These are phyloP conservation scores for Porphyrellus sp. DNA, from an alignment of 1,284 basidiomycete species.

Conservation along the genomic window DNA sequence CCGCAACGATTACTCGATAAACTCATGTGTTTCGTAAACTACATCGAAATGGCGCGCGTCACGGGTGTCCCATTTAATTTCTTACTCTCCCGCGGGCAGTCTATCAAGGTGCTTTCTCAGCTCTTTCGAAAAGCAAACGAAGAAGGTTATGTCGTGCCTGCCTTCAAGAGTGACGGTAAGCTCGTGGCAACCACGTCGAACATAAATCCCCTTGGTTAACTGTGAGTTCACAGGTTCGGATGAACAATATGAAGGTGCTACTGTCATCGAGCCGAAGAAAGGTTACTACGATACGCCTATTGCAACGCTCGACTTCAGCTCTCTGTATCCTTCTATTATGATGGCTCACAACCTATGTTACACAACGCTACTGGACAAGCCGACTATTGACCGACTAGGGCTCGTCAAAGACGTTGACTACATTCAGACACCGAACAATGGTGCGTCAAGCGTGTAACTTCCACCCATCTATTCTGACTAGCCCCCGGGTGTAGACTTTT, in stretches of 20 bases:
- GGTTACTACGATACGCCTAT: conserved; percentile 95
- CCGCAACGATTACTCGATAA: conserved; percentile 93
- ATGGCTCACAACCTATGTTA: conserved; percentile 99
- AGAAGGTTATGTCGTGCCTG: conserved; percentile 83
- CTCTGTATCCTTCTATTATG: conserved; percentile 98
- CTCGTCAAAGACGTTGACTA: conserved; percentile 87
- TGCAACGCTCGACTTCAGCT: conserved; percentile 95
- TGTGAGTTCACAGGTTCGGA: conserved; percentile 59
- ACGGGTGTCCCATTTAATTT: conserved; percentile 98
- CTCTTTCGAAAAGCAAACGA: conserved; percentile 86
- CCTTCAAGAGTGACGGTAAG: conserved; percentile 78
- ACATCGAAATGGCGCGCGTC: conserved; percentile 93
- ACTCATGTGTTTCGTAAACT: conserved; percentile 97
- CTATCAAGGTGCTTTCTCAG: conserved; percentile 95
- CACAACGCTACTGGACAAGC: conserved; percentile 83
- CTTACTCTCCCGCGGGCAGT: conserved; percentile 86
- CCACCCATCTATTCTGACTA: neutral
- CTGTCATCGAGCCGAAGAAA: conserved; percentile 91
- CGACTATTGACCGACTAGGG: conserved; percentile 70
- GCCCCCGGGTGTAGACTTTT: conserved; percentile 64
- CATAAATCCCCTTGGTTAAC: conserved; percentile 1
- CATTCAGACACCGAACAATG: conserved; percentile 88
- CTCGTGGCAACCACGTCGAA: neutral
- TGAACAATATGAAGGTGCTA: conserved; percentile 96
- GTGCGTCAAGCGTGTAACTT: conserved; percentile 39